Conservation (phyloP, 116 monocot genomes). For the Phalaenopsis hybrid region DNA sequence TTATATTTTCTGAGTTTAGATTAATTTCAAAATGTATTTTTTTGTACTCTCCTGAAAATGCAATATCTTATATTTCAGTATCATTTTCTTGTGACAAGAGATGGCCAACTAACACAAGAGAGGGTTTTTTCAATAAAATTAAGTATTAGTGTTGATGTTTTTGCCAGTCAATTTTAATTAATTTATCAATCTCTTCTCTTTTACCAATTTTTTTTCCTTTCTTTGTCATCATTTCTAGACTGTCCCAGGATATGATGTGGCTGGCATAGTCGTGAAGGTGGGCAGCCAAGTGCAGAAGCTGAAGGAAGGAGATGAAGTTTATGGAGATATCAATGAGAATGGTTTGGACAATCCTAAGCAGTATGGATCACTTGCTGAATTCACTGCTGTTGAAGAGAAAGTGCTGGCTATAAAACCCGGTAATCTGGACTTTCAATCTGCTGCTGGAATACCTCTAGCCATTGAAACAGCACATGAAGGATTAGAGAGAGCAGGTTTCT, state of each 20-base stretch:
- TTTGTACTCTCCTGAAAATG: too few relatives aligned
- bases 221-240: conserved; percentile 34
- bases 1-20: too few relatives aligned
- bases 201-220: background rate
- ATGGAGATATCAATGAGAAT: conserved; percentile 73
- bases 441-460: conserved; percentile 82
- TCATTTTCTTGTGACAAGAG: too few relatives aligned
- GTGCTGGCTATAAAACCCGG: conserved; percentile 66
- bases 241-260: conserved; percentile 94
- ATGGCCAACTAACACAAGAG: too few relatives aligned
- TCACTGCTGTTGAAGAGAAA: conserved; percentile 90
- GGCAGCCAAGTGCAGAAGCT: conserved; percentile 65
- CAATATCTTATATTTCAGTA: too few relatives aligned
- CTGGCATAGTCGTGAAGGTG: conserved; percentile 83
- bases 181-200: background rate
- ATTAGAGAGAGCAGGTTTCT: conserved; percentile 62
- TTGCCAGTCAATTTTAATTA: too few relatives aligned
- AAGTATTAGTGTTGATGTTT: too few relatives aligned
- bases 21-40: too few relatives aligned
- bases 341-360: conserved; percentile 72
- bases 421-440: conserved; percentile 60
- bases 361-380: conserved; percentile 81
- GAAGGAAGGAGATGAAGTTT: conserved; percentile 97
- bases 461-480: conserved; percentile 78
- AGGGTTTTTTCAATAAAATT: too few relatives aligned